Evolutionary conservation across 2,329 filamentous ascomycete genomes (phyloP), one percentile per base, ranked within the genome.

Genomic region (Aspergillus aculeatus): DNA sequence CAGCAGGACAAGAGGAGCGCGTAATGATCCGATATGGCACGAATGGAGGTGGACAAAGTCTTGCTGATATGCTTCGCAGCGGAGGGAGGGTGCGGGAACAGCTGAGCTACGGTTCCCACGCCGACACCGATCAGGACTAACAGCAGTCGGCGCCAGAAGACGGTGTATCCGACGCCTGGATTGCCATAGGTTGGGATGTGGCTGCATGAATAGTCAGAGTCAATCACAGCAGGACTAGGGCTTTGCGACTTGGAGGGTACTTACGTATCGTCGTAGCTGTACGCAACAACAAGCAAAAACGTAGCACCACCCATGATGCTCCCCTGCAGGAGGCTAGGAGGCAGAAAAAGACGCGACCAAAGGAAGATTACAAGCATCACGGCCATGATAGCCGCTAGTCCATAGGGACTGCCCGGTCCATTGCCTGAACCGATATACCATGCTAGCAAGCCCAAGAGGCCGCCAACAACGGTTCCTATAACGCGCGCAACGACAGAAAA

Each of bases 381-480:
- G 6, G 69, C 77, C 51, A 75, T 69, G 9, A 76, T 70, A 1
- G 81, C 82, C 2, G 73, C 80, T 51, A 84, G 68, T 0, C 82
- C 82, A 23, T 82, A 84, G 0, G 81, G 75, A 59, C 83, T 84
- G 0, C 82, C 82, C 0, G 66, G 58, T 0, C 82, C 82, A 26
- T 67, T 66, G 0, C 81, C 82, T 1, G 82, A 80, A 0, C 81
- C 82, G 19, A 82, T 78, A 47, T 84, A 84, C 82, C 82, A 84
- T 1, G 76, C 76, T 0, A 79, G 68, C 65, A 83, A 70, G 0
- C 79, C 82, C 7, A 82, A 53, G 0, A 80, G 65, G 14, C 82
- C 82, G 0, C 82, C 82, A 10, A 81, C 59, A 0, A 84, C 61
- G 0, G 81, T 83, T 5, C 79, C 82, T 1, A 76, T 54, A 0